Evolutionary conservation across 768 basidiomycete species (phyloP), one percentile per base, ranked within the genome.

Genomic region (Lactarius tabidus): DNA sequence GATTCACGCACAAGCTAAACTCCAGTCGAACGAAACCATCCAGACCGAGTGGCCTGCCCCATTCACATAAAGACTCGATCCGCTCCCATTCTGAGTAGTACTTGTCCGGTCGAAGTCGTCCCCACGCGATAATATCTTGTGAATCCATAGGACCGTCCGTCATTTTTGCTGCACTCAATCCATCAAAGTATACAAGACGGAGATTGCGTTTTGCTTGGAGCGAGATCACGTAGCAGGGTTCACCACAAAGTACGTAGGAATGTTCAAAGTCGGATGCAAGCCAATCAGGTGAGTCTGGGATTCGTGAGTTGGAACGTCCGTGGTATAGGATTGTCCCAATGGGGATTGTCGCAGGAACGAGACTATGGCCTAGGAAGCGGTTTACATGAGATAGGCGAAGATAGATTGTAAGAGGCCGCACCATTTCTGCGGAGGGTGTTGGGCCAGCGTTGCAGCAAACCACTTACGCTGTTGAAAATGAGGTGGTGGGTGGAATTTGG

Each of bases 381-480:
- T 4, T 43, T 14, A 14, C n/a, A 10, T 26, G 43, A 51, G 15
- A 66, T 51, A n/a, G 29, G 33, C 2, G n/a, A 28, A 26, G 48
- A 39, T 26, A 26, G 3, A 29, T 15, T 7, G 15, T 15, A 14
- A 29, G n/a, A 33, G 33, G 33, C 8, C 66, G 41, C 48, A 63
- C 68, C 68, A 58, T 69, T 69, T 58, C 62, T 69, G 36, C 54
- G 62, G 33, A 75, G 71, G 1, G 75, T 77, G 59, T 79, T 79
- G 7, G 77, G 72, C 77, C 77, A 79, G 23, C 74, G 73, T 56
- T 79, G 79, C 15, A 80, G 72, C 6, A 78, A 66, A 3, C 75
- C 72, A 41, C 70, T 69, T 8, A 78, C 70, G 3, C 74, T 72
- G 45, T 76, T 74, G 56, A 79, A 79, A 18, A 79, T 69, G 14